Evolutionary conservation across 768 basidiomycete genomes (phyloP), one percentile per base, ranked within the genome.

Genomic region (Peribolospora baueri): DNA sequence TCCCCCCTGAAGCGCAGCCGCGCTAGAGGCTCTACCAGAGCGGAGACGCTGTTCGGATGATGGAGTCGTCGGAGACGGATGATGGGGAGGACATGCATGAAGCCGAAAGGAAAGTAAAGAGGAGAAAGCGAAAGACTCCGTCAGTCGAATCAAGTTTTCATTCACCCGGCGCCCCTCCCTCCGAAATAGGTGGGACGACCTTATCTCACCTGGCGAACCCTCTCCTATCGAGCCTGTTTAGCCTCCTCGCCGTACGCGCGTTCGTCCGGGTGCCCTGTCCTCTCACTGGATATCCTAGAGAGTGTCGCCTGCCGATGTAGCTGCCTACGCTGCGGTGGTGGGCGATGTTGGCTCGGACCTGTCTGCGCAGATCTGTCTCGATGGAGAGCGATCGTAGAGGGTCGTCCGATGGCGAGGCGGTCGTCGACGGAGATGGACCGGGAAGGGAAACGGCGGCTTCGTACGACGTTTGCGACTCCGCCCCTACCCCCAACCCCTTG

Each of bases 311-410:
- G 51, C 93, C 93, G 52, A 85, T 78, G 68, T 91, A 90, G 61
- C 82, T 86, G 50, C 91, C 91, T 68, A 97, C 87, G 75, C 82
- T 82, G 58, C 85, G 73, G 68, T 88, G 79, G 69, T 93, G 88
- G 5, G 77, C 79, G 66, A 98, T 90, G 66, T 95, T 88, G 67
- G 85, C 85, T 69, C 79, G 76, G 62, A 90, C 73, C 65, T 79
- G 75, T 62, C 82, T 75, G 66, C 74, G 76, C 64, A 90, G 69
- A 67, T 95, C 93, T 14, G 81, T 76, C 70, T 95, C 91, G 57
- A 93, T 81, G 71, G 77, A 80, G 60, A 95, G 66, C 49, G 75
- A 73, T 63, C 76, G 76, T 61, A 95, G 70, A 0, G 76, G 73
- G 67, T 93, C 88, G 9, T 54, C 48, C 38, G 60, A 39, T 40